Base-by-base conservation (phyloP, 805 yeast species). In the Candida railenensis region DNA sequence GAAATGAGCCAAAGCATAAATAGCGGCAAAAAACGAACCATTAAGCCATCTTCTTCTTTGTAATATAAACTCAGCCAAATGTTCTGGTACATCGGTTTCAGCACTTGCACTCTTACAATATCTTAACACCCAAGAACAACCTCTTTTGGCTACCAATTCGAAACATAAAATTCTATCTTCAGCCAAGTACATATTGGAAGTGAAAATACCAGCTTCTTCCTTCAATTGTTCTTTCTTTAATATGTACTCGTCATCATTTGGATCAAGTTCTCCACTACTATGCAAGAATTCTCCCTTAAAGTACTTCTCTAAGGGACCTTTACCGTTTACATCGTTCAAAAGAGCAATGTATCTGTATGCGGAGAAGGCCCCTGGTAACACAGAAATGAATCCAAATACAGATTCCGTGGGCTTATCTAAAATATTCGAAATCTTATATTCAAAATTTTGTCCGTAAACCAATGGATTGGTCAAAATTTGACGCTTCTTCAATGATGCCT, bases 21-120 rank as follows among this genome's bases (percentile, higher is more conserved):
- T 71, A 40, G 82, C 82, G 1, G 87, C 87, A 37, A 84, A 84
- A 57, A 82, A 82, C 1, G 87, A 81, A 39, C 87, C 87, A 58
- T 82, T 82, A 48, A 83, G 69, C 87, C 87, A 82, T 55, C 87
- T 73, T 58, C 87, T 73, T 52, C 87, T 73, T 61, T 82, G 87
- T 34, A 80, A 71, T 41, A 82, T 78, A 45, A 82, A 79, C 59
- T 82, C 87, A 3, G 83, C 80, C 45, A 83, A 66, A 3, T 72
- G 71, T 41, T 80, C 83, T 2, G 87, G 87, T 8, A 82, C 87
- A 65, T 82, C 87, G 2, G 87, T 82, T 53, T 82, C 87, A 1
- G 87, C 87, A 53, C 75, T 69, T 14, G 87, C 82, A 42, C 77
- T 74, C 56, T 81, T 81, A 57, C 83, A 81, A 58, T 82, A 82